These are phyloP conservation scores for Pseudogymnoascus sp. DNA, from an alignment of 2,329 filamentous ascomycete species.

Conservation along the genomic window DNA sequence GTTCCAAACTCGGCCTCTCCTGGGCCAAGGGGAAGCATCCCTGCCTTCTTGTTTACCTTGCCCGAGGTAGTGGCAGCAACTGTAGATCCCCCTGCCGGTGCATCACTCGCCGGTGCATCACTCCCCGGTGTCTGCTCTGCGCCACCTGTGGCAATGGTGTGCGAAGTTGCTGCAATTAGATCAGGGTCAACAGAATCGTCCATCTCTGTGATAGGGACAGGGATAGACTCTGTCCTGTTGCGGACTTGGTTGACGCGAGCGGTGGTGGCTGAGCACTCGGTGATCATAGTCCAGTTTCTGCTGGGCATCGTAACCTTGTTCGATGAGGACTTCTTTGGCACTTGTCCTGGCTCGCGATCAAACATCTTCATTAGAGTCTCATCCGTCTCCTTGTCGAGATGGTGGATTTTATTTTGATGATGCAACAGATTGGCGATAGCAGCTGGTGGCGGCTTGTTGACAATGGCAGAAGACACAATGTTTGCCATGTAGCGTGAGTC, in stretches of 20 bases:
- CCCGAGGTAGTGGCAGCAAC: constrained; percentile 23
- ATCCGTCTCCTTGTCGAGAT: constrained; percentile 66
- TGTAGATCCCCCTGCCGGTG: neutral
- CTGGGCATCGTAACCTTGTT: constrained; percentile 89
- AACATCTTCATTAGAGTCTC: constrained; percentile 94
- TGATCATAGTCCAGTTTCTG: constrained; percentile 86
- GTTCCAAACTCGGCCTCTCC: constrained; percentile 78
- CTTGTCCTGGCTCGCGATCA: constrained; percentile 73
- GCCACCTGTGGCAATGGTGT: constrained; percentile 34
- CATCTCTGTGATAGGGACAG: neutral
- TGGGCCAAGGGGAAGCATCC: constrained; percentile 62
- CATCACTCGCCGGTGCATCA: neutral
- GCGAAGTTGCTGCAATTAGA: constrained; percentile 44
- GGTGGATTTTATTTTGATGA: constrained; percentile 75
- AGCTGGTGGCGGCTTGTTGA: constrained; percentile 85
- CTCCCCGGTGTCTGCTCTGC: neutral
- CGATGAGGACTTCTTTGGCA: constrained; percentile 62
- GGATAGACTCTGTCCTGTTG: constrained; percentile 2
- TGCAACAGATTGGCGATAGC: constrained; percentile 87
- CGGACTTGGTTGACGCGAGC: constrained; percentile 22
- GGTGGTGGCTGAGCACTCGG: constrained; percentile 71
- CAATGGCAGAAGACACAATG: constrained; percentile 87
- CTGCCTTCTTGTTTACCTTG: constrained; percentile 52
- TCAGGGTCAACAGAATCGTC: neutral
- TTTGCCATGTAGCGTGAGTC: constrained; percentile 96